A percentile compares a stretch with the other conserved stretches of the same genome.
Evolutionary conservation across 2,329 filamentous ascomycete genomes (phyloP).

Genomic region (Emmonsiellopsis sp.): DNA sequence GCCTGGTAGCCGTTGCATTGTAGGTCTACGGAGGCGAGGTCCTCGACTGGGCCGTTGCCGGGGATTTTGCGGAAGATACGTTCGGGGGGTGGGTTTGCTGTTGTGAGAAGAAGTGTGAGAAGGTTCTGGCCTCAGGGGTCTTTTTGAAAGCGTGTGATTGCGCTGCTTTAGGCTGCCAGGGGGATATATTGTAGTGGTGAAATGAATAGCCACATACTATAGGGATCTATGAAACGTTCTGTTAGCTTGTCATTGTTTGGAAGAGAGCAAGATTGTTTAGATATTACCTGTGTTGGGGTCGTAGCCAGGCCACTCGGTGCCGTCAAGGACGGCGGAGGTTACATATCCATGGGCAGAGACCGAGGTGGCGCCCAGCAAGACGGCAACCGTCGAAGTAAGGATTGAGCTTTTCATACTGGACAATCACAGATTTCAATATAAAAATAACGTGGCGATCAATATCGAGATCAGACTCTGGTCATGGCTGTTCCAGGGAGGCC

Average conservation of each 20-base stretch:
- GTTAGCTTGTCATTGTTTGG: slow-evolving; percentile 6
- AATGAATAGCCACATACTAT: slow-evolving; percentile 5
- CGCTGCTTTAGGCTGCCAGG: slow-evolving; percentile 30
- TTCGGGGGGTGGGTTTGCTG: slow-evolving; percentile 26
- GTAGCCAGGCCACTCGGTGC: slow-evolving; percentile 24
- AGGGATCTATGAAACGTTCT: slow-evolving; percentile 15
- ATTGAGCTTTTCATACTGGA: background rate
- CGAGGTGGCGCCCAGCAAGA: slow-evolving; percentile 11
- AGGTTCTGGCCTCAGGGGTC: background rate
- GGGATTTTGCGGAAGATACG: slow-evolving; percentile 50
- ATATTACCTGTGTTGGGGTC: slow-evolving; percentile 16
- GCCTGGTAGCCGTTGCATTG: slow-evolving; percentile 40
- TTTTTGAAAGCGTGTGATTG: background rate
- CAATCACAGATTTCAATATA: background rate
- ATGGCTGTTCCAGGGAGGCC: too few relatives aligned
- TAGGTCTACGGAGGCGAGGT: slow-evolving; percentile 44
- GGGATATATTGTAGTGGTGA: background rate
- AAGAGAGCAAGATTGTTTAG: slow-evolving; percentile 9
- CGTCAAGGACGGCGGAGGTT: slow-evolving; percentile 36
- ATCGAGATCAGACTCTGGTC: too few relatives aligned
- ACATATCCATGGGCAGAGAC: slow-evolving; percentile 40
- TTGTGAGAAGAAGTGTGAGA: slow-evolving; percentile 32
- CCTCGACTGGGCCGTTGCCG: slow-evolving; percentile 49
- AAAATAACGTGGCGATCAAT: too few relatives aligned
- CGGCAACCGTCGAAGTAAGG: background rate